Evolutionary conservation across 108 stramenopile species (phyloP).

Genomic region (Cylindrotheca fusiformis): DNA sequence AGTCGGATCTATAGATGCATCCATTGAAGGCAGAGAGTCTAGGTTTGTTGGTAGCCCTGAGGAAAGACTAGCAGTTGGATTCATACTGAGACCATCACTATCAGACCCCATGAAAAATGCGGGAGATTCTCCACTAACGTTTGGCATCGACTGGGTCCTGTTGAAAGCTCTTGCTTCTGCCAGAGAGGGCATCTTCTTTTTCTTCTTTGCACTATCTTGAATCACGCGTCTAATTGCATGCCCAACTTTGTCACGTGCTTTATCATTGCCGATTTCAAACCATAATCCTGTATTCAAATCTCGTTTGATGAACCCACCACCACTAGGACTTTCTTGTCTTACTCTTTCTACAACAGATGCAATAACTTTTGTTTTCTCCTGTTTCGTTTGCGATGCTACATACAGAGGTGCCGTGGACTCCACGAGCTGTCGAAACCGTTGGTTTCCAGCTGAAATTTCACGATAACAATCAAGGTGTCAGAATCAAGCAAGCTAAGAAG

Average conservation of each 20-base stretch:
- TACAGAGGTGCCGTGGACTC: slow-evolving; percentile 15
- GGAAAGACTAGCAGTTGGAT: too few relatives aligned
- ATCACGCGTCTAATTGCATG: slow-evolving; percentile 25
- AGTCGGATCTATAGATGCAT: too few relatives aligned
- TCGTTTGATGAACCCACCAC: slow-evolving; percentile 37
- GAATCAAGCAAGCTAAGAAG: not conserved
- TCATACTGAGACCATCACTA: too few relatives aligned
- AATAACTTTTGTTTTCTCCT: slow-evolving; percentile 31
- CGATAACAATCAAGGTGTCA: too few relatives aligned
- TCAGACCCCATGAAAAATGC: too few relatives aligned
- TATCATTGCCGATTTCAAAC: slow-evolving; percentile 40
- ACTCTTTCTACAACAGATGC: slow-evolving; percentile 19
- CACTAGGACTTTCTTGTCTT: slow-evolving; percentile 15
- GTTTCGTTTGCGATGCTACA: slow-evolving; percentile 16
- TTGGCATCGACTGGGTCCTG: not conserved
- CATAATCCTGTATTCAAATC: slow-evolving; percentile 23
- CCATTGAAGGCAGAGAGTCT: too few relatives aligned
- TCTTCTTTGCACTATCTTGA: slow-evolving; percentile 9
- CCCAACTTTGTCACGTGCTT: slow-evolving; percentile 32
- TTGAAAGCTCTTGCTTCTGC: not conserved
- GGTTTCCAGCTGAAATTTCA: slow-evolving; percentile 19
- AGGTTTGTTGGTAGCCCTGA: too few relatives aligned
- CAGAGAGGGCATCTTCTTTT: not conserved
- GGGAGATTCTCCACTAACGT: too few relatives aligned
- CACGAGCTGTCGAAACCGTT: slow-evolving; percentile 27